phyloP scores from a whole-genome alignment of 345 rosid genomes.

The Salix arbutifolia region DNA sequence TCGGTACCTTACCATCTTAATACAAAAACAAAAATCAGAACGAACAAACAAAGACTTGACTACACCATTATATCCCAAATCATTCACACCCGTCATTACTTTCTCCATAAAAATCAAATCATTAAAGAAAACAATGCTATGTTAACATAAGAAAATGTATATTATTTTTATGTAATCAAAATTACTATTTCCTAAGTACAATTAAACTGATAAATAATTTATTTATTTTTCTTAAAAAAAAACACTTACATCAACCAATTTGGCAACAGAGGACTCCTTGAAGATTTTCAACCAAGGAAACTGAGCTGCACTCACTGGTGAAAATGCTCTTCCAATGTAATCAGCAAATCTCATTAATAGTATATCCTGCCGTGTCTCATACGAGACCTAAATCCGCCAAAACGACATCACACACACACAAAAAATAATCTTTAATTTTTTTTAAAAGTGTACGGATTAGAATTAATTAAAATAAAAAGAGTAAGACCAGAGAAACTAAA shows the following conservation, averaged over 20 bases:
- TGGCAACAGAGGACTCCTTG: constrained; percentile 47
- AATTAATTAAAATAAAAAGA: background rate
- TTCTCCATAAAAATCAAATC: background rate
- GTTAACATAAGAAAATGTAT: background rate
- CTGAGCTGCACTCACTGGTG: constrained; percentile 46
- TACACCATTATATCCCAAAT: background rate
- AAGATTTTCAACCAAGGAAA: constrained; percentile 66
- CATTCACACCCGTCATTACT: background rate
- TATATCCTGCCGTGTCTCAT: constrained; percentile 49
- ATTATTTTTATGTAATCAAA: background rate
- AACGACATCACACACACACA: background rate
- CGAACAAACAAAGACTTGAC: background rate
- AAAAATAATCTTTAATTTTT: background rate
- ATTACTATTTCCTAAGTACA: background rate
- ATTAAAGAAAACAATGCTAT: background rate
- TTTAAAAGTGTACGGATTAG: background rate
- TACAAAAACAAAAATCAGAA: background rate
- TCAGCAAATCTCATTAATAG: constrained; percentile 68
- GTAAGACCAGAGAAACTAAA: background rate
- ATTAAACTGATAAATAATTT: background rate
- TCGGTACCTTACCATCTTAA: background rate
- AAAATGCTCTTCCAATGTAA: constrained; percentile 60
- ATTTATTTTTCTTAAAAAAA: background rate
- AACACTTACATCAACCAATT: constrained; percentile 49
- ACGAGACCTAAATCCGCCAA: constrained; percentile 34